Evolutionary conservation across 768 basidiomycete genomes (phyloP).

Genomic region (Suillus occidentalis): DNA sequence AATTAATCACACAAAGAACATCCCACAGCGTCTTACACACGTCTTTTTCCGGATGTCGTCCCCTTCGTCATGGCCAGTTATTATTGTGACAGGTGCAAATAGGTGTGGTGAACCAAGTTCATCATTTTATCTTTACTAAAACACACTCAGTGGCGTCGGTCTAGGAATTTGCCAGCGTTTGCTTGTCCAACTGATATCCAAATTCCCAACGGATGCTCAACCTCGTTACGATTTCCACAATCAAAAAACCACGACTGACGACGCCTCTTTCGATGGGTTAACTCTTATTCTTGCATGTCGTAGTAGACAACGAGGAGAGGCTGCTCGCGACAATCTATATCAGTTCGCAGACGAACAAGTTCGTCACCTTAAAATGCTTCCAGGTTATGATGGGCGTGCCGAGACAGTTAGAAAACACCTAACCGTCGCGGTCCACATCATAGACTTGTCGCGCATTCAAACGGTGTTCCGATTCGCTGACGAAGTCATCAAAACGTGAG

Average conservation of each 20-base stretch:
- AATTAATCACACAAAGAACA: neutral
- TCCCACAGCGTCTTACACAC: neutral
- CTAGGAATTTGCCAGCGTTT: conserved; percentile 83
- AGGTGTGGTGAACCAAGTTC: conserved; percentile 40
- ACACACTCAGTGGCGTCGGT: conserved; percentile 65
- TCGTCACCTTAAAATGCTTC: conserved; percentile 30
- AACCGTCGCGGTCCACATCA: conserved; percentile 54
- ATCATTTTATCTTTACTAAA: neutral
- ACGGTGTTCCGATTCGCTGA: conserved; percentile 65
- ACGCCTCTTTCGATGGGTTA: conserved; percentile 47
- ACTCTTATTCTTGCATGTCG: conserved; percentile 84
- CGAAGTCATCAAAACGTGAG: conserved; percentile 54
- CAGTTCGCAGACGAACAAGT: conserved; percentile 56
- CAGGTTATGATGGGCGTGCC: conserved; percentile 52
- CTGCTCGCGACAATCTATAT: conserved; percentile 56
- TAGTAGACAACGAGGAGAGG: conserved; percentile 59
- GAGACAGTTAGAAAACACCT: conserved; percentile 58
- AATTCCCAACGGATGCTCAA: conserved; percentile 48
- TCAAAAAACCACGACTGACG: conserved; percentile 18
- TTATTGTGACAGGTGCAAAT: conserved; percentile 74
- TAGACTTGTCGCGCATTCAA: conserved; percentile 63
- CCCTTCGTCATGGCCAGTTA: conserved; percentile 38
- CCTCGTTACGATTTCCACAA: conserved; percentile 35
- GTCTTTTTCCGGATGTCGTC: conserved; percentile 28
- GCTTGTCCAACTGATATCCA: conserved; percentile 61